A percentile compares a stretch with the other conserved stretches of the same genome.
These are phyloP conservation scores for Annona cherimola DNA, from an alignment of 164 flowering plant species.

Conservation along the genomic window DNA sequence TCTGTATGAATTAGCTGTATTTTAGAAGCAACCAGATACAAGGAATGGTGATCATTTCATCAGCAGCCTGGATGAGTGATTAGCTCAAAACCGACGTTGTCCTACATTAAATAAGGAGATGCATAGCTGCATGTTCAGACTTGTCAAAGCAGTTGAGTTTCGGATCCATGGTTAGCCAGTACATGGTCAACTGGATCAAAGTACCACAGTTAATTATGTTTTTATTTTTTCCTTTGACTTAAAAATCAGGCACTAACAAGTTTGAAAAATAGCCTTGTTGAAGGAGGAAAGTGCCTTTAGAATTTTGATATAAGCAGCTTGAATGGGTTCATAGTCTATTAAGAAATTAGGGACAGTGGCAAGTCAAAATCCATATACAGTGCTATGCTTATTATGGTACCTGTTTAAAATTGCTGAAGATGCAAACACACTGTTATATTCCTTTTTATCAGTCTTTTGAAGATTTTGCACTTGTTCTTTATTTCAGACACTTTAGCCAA, in stretches of 20 bases:
- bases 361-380: not conserved
- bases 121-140: not conserved
- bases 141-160: not conserved
- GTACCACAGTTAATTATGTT: not conserved
- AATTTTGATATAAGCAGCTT: not conserved
- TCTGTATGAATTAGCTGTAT: not conserved
- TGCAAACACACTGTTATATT: not conserved
- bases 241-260: too few species aligned
- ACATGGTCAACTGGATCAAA: not conserved
- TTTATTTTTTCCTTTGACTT: too few species aligned
- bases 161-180: not conserved
- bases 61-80: not conserved
- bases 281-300: too few species aligned
- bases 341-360: not conserved
- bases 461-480: not conserved
- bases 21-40: not conserved
- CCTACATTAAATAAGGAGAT: not conserved
- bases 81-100: not conserved
- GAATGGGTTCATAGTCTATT: not conserved
- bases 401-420: not conserved
- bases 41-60: not conserved
- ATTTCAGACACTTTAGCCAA: constrained; percentile 65
- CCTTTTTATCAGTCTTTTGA: too few species aligned
- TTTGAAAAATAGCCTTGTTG: too few species aligned
- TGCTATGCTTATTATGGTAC: not conserved